Evolutionary conservation across 345 rosid species (phyloP), one percentile per base, ranked within the genome.

Genomic region (Ricinus communis): DNA sequence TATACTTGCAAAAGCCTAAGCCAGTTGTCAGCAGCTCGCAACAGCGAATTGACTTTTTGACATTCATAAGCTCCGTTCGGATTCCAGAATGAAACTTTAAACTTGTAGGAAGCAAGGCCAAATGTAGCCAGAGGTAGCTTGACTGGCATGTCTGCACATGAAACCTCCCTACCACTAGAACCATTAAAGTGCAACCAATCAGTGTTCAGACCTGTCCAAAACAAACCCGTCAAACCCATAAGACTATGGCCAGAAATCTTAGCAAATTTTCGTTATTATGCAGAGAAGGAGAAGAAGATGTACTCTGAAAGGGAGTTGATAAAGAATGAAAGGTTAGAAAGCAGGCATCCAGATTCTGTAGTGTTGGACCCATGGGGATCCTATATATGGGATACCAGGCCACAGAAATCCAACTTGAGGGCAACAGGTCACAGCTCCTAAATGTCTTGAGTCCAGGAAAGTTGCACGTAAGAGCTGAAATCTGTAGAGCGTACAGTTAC

Each of bases 371-470:
- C 62, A 83, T 87, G 3, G 97, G 96, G 71, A 91, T 93, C 74
- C 97, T 84, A 58, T 90, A 93, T 69, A 93, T 93, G 36, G 98
- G 98, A 70, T 90, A 95, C 99, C 99, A 95, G 47, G 99, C 97
- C 53, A 95, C 93, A 55, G 97, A 93, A 46, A 95, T 74, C 99
- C 99, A 95, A 82, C 99, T 95, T 25, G 91, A 82, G 47, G 93
- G 83, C 27, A 84, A 82, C 27, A 95, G 85, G 77, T 95, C 98
- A 65, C 91, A 89, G 75, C 99, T 95, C 78, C 83, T 82, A 74
- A 73, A 88, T 28, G 97, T 85, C 79, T 70, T 79, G 57, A 95
- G 83, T 79, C 80, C 89, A 5, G 97, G 93, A 83, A 85, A 91
- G 69, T 70, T 85, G 77, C 91, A 65, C n/a, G 90, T 88, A 9